phyloP scores from a whole-genome alignment of 208 protist species.

The Phytomonas sp. region DNA sequence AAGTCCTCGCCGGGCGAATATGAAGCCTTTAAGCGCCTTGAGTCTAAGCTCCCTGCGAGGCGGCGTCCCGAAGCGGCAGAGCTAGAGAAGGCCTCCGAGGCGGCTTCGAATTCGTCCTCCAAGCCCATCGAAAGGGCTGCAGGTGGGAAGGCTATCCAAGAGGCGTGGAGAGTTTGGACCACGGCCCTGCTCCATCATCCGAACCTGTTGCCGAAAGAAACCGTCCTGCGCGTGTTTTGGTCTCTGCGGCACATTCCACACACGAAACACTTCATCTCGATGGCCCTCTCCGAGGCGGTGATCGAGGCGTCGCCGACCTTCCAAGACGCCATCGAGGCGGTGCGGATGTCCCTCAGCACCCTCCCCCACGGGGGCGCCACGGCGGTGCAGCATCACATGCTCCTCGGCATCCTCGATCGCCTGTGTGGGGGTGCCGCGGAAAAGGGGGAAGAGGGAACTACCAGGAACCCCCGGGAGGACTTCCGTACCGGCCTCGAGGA shows the following conservation, averaged over 20 bases:
- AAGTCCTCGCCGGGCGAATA: not conserved
- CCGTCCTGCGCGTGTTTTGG: slow-evolving; percentile 5
- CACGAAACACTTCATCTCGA: slow-evolving; percentile 37
- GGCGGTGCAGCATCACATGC: slow-evolving; percentile 44
- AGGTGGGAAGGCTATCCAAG: slow-evolving; percentile 7
- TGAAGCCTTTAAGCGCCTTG: not conserved
- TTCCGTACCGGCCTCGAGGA: slow-evolving; percentile 11
- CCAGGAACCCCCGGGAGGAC: too few relatives aligned
- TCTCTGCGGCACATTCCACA: slow-evolving; percentile 28
- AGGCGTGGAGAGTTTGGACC: not conserved
- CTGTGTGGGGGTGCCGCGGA: slow-evolving; percentile 6
- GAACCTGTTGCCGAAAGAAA: slow-evolving; percentile 5
- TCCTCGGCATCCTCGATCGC: slow-evolving; percentile 19
- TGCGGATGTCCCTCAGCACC: slow-evolving; percentile 39
- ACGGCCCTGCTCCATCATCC: not conserved
- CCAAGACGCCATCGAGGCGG: slow-evolving; percentile 18
- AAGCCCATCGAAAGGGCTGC: not conserved
- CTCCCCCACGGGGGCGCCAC: slow-evolving; percentile 25
- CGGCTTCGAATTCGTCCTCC: not conserved
- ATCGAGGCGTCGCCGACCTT: slow-evolving; percentile 25
- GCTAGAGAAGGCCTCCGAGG: not conserved
- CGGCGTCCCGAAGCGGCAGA: not conserved
- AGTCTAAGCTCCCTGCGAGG: not conserved
- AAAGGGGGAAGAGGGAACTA: not conserved
- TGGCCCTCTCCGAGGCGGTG: slow-evolving; percentile 31